Base-by-base conservation (phyloP, 148 eudicot species). In the Rheum nobile region DNA sequence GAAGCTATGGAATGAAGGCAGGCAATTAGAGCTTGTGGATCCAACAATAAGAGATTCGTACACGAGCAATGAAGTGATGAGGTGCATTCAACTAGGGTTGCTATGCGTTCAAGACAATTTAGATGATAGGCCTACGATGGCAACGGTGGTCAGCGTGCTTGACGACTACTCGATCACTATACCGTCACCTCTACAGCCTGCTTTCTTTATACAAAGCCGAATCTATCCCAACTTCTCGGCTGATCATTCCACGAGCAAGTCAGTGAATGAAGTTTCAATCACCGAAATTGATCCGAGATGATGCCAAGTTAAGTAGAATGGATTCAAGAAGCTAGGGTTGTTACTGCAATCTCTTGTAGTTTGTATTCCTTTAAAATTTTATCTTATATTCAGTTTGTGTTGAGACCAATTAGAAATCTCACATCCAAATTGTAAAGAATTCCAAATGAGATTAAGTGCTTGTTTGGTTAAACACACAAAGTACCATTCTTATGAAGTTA, bases 101-200 rank as follows among this genome's bases (percentile, higher is more conserved):
- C 67, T 84, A 41, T 84, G 85, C 16, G 82, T 84, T 1, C 87
- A 78, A 37, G 55, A 78, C 43, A 55, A 67, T 12, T 74, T 31
- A 13, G 74, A 17, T 2, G 71, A 75, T 1, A 77, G 88, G 72
- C 88, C 85, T 32, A 72, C 85, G 4, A 85, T 85, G 88, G 80
- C 82, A 8, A 70, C 75, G 1, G 80, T 82, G 9, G 39, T 76
- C 31, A 32, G 70, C 37, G 82, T 85, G 87, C 82, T 85, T 5
- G 78, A 47, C 72, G 76, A 73, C 37, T 63, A 37, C 24, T 78
- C 85, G 28, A 6, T 59, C 26, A 50, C 69, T 22, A 81, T 85
- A 10, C 74, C 80, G 7, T 7, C 75, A 7, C 80, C 85, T 39
- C 28, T 32, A 17, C 71, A 77, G 26, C 86, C 86, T 28, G 86